phyloP scores from a whole-genome alignment of 305 asterid genomes.

The Ilex paraguariensis region DNA sequence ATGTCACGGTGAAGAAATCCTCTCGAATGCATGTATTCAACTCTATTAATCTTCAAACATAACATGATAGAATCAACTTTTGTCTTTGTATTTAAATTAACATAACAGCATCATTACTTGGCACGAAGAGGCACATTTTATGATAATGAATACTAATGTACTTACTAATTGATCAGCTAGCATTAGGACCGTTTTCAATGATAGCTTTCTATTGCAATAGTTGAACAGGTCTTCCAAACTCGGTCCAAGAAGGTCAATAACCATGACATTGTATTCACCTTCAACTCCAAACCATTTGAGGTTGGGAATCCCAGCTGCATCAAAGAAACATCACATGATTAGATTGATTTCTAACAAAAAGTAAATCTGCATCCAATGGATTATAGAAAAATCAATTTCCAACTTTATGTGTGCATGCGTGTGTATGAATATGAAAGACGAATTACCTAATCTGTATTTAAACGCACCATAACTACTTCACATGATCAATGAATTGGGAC shows the following conservation, averaged over 20 bases:
- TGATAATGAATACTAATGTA: constrained; percentile 4
- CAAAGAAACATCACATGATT: constrained; percentile 14
- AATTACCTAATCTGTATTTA: too few species aligned
- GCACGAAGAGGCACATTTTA: background rate
- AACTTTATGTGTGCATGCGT: too few species aligned
- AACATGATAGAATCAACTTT: background rate
- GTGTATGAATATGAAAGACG: too few species aligned
- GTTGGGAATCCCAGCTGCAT: constrained; percentile 82
- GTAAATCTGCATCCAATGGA: too few species aligned
- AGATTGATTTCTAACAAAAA: background rate
- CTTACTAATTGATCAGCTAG: constrained; percentile 96
- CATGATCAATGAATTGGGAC: too few species aligned
- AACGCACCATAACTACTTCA: too few species aligned
- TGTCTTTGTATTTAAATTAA: too few species aligned
- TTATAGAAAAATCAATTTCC: too few species aligned
- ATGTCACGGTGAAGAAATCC: constrained; percentile 99
- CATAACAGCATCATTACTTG: background rate
- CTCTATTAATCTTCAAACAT: constrained; percentile 79
- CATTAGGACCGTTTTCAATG: constrained; percentile 95
- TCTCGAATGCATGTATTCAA: constrained; percentile 95
- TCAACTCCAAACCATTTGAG: constrained; percentile 95
- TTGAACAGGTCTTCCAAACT: constrained; percentile 96
- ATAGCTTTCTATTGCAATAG: constrained; percentile 81
- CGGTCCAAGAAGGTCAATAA: constrained; percentile 97
- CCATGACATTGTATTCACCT: constrained; percentile 88